These are phyloP conservation scores for Margaritispora aquatica DNA, from an alignment of 495 filamentous ascomycete species.

Conservation along the genomic window DNA sequence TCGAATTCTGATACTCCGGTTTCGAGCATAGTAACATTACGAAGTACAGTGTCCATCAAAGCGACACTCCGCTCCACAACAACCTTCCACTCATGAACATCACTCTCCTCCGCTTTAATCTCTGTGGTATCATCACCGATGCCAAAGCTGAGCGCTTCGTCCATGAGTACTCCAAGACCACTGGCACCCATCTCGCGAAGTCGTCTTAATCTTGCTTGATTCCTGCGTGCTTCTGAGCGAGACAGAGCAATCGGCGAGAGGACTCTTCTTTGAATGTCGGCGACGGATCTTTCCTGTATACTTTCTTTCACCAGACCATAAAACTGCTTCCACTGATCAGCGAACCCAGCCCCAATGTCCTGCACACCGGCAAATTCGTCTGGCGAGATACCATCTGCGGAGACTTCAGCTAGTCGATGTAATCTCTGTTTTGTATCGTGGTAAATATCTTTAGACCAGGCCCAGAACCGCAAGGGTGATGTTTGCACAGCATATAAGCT, in stretches of 20 bases:
- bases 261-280: slow-evolving; percentile 52
- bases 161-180: slow-evolving; percentile 78
- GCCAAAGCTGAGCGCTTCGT: slow-evolving; percentile 66
- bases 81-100: slow-evolving; percentile 61
- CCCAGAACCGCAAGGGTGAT: slow-evolving; percentile 64
- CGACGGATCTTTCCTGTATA: slow-evolving; percentile 54
- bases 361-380: slow-evolving; percentile 9
- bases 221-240: slow-evolving; percentile 62
- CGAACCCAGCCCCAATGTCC: slow-evolving; percentile 24
- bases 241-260: slow-evolving; percentile 65
- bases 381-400: neutral
- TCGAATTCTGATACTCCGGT: slow-evolving; percentile 64
- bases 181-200: slow-evolving; percentile 76
- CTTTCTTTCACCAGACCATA: slow-evolving; percentile 73
- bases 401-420: slow-evolving; percentile 26
- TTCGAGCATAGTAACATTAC: slow-evolving; percentile 47
- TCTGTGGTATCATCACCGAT: slow-evolving; percentile 34
- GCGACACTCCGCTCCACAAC: slow-evolving; percentile 64
- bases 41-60: slow-evolving; percentile 75
- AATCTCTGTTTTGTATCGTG: slow-evolving; percentile 45
- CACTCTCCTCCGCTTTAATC: slow-evolving; percentile 33
- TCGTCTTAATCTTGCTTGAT: slow-evolving; percentile 57
- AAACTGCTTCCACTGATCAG: slow-evolving; percentile 64
- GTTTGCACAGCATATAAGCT: slow-evolving; percentile 78
- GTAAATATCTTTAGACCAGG: slow-evolving; percentile 57